Conservation (phyloP, 305 asterid species). For the Euphrasia arctica region DNA sequence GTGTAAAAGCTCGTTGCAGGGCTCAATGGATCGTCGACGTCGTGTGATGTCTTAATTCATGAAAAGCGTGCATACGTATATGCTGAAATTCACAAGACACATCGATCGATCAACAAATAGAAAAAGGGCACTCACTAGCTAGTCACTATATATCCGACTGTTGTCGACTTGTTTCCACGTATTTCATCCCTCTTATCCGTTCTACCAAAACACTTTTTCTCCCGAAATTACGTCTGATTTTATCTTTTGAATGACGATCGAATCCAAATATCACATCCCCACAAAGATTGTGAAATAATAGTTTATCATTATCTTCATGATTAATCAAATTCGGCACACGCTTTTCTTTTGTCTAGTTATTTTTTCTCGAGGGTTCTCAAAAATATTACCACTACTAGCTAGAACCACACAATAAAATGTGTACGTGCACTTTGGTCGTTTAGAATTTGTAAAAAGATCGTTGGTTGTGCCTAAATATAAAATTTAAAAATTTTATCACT, state of each 20-base stretch:
- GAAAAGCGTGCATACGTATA: background rate
- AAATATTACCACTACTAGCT: too few relatives aligned
- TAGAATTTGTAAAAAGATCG: too few relatives aligned
- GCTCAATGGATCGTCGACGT: background rate
- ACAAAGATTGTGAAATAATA: slow-evolving; percentile 9
- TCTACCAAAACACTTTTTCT: slow-evolving; percentile 38
- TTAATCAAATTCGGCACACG: background rate
- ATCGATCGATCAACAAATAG: slow-evolving; percentile 14
- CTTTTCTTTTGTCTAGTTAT: background rate
- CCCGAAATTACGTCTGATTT: slow-evolving; percentile 35
- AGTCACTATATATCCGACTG: background rate
- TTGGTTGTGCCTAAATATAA: too few relatives aligned
- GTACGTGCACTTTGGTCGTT: too few relatives aligned
- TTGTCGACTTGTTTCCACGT: slow-evolving; percentile 27
- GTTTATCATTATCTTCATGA: background rate
- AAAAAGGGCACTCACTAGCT: slow-evolving; percentile 21
- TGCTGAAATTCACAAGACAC: too few relatives aligned
- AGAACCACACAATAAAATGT: too few relatives aligned
- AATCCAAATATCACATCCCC: slow-evolving; percentile 15
- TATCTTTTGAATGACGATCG: slow-evolving; percentile 8
- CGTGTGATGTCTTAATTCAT: background rate
- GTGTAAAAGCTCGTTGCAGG: too few relatives aligned
- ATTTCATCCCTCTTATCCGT: slow-evolving; percentile 55
- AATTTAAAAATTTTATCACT: too few relatives aligned
- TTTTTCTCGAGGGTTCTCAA: background rate